Base-by-base conservation (phyloP, 1,284 basidiomycete genomes). In the Volvariella volvacea region DNA sequence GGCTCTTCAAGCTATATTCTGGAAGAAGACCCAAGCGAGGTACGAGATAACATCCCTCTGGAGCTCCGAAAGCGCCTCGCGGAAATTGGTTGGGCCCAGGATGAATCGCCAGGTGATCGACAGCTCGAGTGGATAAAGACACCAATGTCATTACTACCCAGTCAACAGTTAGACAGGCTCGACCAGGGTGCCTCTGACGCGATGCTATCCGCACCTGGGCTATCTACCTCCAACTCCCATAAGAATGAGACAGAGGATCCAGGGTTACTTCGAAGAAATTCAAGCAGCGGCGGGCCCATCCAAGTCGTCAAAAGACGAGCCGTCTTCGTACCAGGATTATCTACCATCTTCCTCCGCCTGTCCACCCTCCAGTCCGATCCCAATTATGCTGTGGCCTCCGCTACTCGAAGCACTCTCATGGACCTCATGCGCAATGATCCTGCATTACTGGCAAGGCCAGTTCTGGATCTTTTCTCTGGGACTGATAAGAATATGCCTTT, bases 391-490 rank as follows among this genome's bases (percentile, higher is more conserved):
- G 71, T 87, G 16, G 71, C 79, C 2, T 71, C 67, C n/a, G 62
- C 73, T 0, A 80, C 85, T 6, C 71, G 75, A 22, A 73, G 71
- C 37, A 61, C 79, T 3, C 55, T 88, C 16, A 52, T 82, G n/a
- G 78, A 87, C 48, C 61, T 85, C 25, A 84, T 90, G 76, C 72
- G 85, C 19, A 84, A 88, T 53, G 88, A 91, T 52, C 78, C 86
- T 1, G 66, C 70, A 15, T 64, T 84, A 4, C 63, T 88, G 12
- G 68, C 77, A 10, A 71, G 85, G n/a, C 74, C 83, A 3, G 64
- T 81, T 12, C 69, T 86, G 42, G 83, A 88, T 49, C 60, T 71
- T 12, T 63, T 89, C 4, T 66, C 70, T 1, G 73, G 70, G 4
- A 71, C 78, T 30, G 65, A 74, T 10, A 63, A 65, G 16, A 70